A percentile compares a stretch with the other conserved stretches of the same genome.
Evolutionary conservation across 352 stramenopile genomes (phyloP).

Genomic region (Thraustochytrium sp.): DNA sequence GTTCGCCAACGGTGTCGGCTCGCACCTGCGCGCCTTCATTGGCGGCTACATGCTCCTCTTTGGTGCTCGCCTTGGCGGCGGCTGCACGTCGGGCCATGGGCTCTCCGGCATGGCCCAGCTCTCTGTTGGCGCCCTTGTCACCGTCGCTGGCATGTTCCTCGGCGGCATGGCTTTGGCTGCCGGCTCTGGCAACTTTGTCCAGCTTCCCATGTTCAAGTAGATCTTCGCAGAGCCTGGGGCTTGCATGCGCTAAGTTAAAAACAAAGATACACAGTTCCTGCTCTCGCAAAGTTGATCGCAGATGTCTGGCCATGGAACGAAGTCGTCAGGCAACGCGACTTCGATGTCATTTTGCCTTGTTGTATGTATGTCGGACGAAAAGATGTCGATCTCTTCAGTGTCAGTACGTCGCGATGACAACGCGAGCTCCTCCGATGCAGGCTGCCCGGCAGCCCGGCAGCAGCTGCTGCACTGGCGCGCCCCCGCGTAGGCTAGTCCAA

Average conservation of each 20-base stretch:
- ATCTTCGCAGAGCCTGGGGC: not conserved
- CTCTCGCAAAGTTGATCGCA: too few species aligned
- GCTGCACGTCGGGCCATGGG: conserved; percentile 17
- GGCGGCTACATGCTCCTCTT: conserved; percentile 14
- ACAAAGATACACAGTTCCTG: not conserved
- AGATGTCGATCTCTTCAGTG: too few species aligned
- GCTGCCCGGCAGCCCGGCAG: too few species aligned
- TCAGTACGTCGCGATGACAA: too few species aligned
- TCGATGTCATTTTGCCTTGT: too few species aligned
- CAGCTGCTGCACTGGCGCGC: too few species aligned
- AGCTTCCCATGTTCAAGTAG: too few species aligned
- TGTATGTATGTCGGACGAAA: too few species aligned
- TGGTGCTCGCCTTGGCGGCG: conserved; percentile 13
- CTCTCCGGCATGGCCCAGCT: conserved; percentile 24
- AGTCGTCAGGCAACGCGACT: too few species aligned
- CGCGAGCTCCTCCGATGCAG: too few species aligned
- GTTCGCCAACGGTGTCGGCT: not conserved
- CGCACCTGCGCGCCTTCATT: not conserved
- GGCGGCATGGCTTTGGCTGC: conserved; percentile 11
- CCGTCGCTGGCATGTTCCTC: conserved; percentile 16
- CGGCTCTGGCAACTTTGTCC: not conserved
- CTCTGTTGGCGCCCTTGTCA: not conserved
- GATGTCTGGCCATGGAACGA: too few species aligned
- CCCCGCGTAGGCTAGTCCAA: too few species aligned
- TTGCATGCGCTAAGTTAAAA: not conserved